Evolutionary conservation across 805 yeast genomes (phyloP), one percentile per base, ranked within the genome.

Genomic region (Suhomyces sp.): DNA sequence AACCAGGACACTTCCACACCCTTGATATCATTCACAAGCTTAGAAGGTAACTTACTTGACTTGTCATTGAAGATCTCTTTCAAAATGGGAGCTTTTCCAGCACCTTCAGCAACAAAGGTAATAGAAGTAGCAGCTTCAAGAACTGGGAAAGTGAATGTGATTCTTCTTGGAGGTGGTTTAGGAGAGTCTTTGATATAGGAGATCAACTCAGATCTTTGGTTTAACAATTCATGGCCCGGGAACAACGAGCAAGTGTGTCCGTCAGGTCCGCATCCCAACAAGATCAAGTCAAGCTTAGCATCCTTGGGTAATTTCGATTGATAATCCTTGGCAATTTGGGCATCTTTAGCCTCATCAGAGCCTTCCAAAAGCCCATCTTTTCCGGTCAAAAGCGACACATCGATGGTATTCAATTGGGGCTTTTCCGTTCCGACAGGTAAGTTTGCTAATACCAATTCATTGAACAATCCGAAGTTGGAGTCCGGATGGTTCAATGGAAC

Each of bases 201-300:
- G 38, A 88, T 81, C 26, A 61, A 58, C 41, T 69, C 64, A 7
- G 56, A 32, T 18, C 63, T 57, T 54, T 83, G 91, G 23, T 72
- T 44, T 38, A 88, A 68, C 50, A 87, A 70, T 41, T 59, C 50
- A 58, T 88, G 96, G 24, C 83, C 88, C 9, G 96, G 96, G 76
- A 88, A 88, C 44, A 88, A 68, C 1, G 96, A 88, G 65, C 95
- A 86, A 4, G 96, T 88, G 60, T 88, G 97, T 24, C 96, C 97
- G 53, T 88, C 97, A 22, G 96, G 96, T 6, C 97, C 97, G 58
- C 93, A 84, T 15, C 97, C 97, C 44, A 88, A 70, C 37, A 88
- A 65, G 15, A 88, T 65, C 48, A 88, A 65, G 59, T 88, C 95
- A 19, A 81, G 52, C 40, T 59, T 53, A 15, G 48, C 54, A 36